Conservation (phyloP, 495 filamentous ascomycete genomes). For the Podospora pseudocomata region DNA sequence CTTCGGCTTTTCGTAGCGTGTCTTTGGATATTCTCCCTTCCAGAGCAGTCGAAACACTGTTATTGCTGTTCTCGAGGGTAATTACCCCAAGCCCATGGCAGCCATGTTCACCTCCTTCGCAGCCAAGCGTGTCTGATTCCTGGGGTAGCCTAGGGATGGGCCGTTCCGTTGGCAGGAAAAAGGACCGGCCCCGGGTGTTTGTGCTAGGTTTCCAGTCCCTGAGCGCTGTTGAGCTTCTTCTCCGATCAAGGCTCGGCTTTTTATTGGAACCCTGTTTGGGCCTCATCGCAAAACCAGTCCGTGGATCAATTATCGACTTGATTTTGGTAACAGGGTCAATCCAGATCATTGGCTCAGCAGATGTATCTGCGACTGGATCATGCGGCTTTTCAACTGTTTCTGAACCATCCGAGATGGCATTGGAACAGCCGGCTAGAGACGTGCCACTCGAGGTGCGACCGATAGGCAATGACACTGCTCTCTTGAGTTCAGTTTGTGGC, state of each 20-base stretch:
- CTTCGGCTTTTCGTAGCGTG: slow-evolving; percentile 56
- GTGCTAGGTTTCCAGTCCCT: slow-evolving; percentile 29
- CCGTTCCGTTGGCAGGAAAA: slow-evolving; percentile 39
- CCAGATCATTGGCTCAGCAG: slow-evolving; percentile 53
- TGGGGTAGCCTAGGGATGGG: slow-evolving; percentile 36
- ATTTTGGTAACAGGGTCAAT: slow-evolving; percentile 62
- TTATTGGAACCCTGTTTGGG: not conserved
- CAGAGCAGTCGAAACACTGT: slow-evolving; percentile 17
- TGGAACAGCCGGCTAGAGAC: not conserved
- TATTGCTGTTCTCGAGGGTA: slow-evolving; percentile 14
- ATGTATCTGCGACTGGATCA: not conserved
- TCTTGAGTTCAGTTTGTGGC: not conserved
- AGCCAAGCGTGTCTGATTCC: slow-evolving; percentile 14
- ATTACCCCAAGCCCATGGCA: slow-evolving; percentile 5
- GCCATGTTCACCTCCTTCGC: slow-evolving; percentile 6
- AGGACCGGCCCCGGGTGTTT: slow-evolving; percentile 24
- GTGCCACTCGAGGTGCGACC: not conserved
- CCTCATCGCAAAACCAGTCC: slow-evolving; percentile 31
- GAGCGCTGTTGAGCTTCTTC: not conserved
- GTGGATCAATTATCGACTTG: slow-evolving; percentile 39
- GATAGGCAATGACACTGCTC: not conserved
- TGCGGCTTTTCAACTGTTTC: not conserved
- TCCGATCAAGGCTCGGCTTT: not conserved
- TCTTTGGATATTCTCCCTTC: slow-evolving; percentile 62
- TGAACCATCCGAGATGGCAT: not conserved